A percentile compares a stretch with the other conserved stretches of the same genome.
Conservation (phyloP, 768 basidiomycete genomes). For the Collybiopsis confluens region DNA sequence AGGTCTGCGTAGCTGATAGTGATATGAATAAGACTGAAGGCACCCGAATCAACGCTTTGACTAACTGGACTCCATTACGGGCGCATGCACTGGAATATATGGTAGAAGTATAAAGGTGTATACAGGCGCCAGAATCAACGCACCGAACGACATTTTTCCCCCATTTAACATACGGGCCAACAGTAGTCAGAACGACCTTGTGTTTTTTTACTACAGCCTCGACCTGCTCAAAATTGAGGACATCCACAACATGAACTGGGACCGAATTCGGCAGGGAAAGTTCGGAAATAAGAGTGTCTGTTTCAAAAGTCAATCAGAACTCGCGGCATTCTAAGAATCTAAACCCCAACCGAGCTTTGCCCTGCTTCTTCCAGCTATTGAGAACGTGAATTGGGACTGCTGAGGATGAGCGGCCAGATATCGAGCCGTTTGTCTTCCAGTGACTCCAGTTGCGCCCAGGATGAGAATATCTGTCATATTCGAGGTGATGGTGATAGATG, state of each 20-base stretch:
- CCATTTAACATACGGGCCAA: conserved; percentile 71
- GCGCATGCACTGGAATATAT: conserved; percentile 57
- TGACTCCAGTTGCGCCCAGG: conserved; percentile 73
- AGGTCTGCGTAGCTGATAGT: conserved; percentile 66
- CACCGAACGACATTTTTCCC: conserved; percentile 71
- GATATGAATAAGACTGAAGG: background rate
- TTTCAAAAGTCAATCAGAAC: background rate
- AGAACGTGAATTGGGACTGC: conserved; percentile 55
- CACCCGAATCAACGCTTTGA: background rate
- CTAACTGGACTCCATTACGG: conserved; percentile 56
- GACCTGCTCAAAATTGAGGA: conserved; percentile 47
- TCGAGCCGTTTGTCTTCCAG: conserved; percentile 61
- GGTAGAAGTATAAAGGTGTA: background rate
- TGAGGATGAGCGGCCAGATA: conserved; percentile 69
- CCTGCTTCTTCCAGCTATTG: conserved; percentile 65
- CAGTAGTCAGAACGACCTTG: conserved; percentile 70
- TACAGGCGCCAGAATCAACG: conserved; percentile 17
- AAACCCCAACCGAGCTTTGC: conserved; percentile 44
- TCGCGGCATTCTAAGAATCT: background rate
- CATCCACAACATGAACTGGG: conserved; percentile 51
- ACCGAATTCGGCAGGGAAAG: conserved; percentile 42
- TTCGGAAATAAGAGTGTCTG: conserved; percentile 35
- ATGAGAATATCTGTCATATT: conserved; percentile 50
- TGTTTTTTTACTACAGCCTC: conserved; percentile 52
- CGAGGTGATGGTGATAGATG: too few relatives aligned